These are phyloP conservation scores for Xylaria intraflava DNA, from an alignment of 495 filamentous ascomycete genomes.

Conservation along the genomic window DNA sequence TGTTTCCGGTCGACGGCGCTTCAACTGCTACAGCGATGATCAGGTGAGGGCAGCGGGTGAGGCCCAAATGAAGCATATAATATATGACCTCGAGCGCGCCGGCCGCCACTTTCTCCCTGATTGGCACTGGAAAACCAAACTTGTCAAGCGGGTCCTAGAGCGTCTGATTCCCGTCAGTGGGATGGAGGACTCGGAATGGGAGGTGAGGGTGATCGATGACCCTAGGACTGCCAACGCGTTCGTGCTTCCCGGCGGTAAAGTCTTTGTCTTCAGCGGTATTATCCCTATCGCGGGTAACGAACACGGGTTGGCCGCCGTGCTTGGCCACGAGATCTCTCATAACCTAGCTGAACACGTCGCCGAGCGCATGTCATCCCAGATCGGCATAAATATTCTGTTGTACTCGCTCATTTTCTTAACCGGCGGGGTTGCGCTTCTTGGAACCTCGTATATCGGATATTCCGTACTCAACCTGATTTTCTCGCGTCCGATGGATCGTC, in stretches of 20 bases:
- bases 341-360: slow-evolving; percentile 73
- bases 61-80: slow-evolving; percentile 44
- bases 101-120: slow-evolving; percentile 33
- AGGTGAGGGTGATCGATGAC: slow-evolving; percentile 77
- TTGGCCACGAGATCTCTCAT: slow-evolving; percentile 95
- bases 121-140: slow-evolving; percentile 32
- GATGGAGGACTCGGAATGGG: slow-evolving; percentile 60
- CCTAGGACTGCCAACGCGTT: slow-evolving; percentile 64
- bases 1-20: slow-evolving; percentile 69
- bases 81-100: slow-evolving; percentile 36
- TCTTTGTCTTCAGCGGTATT: slow-evolving; percentile 87
- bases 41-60: slow-evolving; percentile 49
- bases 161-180: slow-evolving; percentile 64
- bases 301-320: slow-evolving; percentile 71
- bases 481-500: slow-evolving; percentile 61
- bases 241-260: slow-evolving; percentile 86
- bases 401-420: slow-evolving; percentile 43
- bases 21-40: slow-evolving; percentile 64
- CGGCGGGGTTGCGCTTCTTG: slow-evolving; percentile 42
- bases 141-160: slow-evolving; percentile 63
- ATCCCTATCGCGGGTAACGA: slow-evolving; percentile 64
- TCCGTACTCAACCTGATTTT: slow-evolving; percentile 56
- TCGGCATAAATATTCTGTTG: slow-evolving; percentile 50
- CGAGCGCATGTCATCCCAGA: slow-evolving; percentile 62
- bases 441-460: slow-evolving; percentile 36